A percentile compares a stretch with the other conserved stretches of the same genome.
Evolutionary conservation across 177 flowering plant species (phyloP).

Genomic region (Vitis hybrid): DNA sequence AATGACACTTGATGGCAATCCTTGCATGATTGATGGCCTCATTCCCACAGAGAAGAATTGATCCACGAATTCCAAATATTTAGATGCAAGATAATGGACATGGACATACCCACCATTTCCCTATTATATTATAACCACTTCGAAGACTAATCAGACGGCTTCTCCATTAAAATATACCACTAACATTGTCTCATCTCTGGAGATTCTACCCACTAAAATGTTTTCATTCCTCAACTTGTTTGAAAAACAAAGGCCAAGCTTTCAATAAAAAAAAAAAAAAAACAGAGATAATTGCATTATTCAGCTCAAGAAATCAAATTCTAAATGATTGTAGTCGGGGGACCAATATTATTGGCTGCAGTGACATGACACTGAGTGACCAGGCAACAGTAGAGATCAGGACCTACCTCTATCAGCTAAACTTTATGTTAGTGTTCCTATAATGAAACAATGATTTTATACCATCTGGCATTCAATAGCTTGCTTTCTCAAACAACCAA

Average conservation of each 20-base stretch:
- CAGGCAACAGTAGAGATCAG: background rate
- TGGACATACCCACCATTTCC: constrained; percentile 3
- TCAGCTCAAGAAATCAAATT: no score
- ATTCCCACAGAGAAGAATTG: background rate
- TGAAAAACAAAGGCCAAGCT: constrained; percentile 3
- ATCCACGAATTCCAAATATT: constrained; percentile 4
- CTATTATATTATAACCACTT: background rate
- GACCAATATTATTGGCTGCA: background rate
- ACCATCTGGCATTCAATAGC: background rate
- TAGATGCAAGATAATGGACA: constrained; percentile 7
- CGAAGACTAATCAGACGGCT: background rate
- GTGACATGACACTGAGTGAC: constrained; percentile 21
- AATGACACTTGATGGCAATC: background rate
- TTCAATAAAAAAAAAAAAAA: background rate
- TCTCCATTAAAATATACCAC: constrained; percentile 1
- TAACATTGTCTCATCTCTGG: constrained; percentile 12
- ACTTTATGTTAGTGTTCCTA: background rate
- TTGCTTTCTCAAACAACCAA: background rate
- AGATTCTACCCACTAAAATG: constrained; percentile 22
- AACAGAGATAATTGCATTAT: no score
- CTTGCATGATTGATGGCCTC: background rate
- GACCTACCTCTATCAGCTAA: background rate
- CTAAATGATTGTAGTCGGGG: no score
- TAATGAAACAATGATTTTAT: background rate
- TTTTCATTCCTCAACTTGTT: constrained; percentile 25